phyloP scores from a whole-genome alignment of 1,284 basidiomycete genomes.

The Trichosporon sp. region DNA sequence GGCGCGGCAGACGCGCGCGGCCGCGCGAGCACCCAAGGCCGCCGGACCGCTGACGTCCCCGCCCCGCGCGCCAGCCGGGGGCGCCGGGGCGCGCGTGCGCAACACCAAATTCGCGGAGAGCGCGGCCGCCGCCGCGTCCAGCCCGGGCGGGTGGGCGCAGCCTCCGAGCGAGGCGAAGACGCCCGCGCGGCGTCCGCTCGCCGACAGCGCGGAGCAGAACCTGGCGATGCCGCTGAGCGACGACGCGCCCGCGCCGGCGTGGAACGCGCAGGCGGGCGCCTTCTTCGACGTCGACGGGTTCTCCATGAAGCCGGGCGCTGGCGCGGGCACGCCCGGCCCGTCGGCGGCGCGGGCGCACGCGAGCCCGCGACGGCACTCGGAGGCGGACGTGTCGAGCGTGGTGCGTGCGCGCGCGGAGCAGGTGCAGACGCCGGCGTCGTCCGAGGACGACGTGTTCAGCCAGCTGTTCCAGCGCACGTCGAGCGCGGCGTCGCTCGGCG shows the following conservation, averaged over 20 bases:
- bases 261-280: conserved; percentile 23
- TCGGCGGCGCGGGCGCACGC: not conserved
- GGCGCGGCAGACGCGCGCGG: conserved; percentile 17
- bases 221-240: conserved; percentile 44
- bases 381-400: conserved; percentile 1
- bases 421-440: not conserved
- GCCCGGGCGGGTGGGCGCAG: conserved; percentile 30
- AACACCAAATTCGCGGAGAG: conserved; percentile 18
- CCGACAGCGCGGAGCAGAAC: conserved; percentile 20
- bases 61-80: not conserved
- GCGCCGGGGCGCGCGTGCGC: conserved; percentile 18
- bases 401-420: not conserved
- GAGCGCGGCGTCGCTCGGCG: conserved; percentile 15
- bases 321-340: not conserved
- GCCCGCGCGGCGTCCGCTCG: not conserved
- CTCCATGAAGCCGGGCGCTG: conserved; percentile 19
- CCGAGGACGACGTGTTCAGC: conserved; percentile 37
- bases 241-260: conserved; percentile 22
- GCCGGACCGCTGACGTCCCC: not conserved
- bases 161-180: conserved; percentile 4
- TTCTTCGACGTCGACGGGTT: conserved; percentile 44
- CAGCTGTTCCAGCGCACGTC: conserved; percentile 41
- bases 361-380: conserved; percentile 3
- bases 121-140: conserved; percentile 24
- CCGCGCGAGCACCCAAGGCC: conserved; percentile 12